phyloP scores from a whole-genome alignment of 208 protist species.

The Crithidia acanthocephali region DNA sequence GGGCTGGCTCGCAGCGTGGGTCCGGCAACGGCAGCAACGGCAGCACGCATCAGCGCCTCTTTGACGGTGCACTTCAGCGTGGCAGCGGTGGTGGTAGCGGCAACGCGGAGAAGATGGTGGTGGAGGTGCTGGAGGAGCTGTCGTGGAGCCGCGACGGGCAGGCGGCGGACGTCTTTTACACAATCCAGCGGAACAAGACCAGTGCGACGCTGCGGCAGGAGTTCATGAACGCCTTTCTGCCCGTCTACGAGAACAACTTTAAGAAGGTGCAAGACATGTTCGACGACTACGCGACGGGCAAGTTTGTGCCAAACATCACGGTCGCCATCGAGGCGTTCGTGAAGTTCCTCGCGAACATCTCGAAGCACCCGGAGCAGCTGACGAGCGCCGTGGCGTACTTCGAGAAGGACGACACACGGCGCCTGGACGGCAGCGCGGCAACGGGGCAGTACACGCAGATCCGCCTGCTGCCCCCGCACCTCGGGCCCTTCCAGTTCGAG shows the following conservation, averaged over 20 bases:
- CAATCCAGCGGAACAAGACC: conserved; percentile 62
- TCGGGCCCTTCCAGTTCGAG: conserved; percentile 81
- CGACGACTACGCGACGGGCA: conserved; percentile 74
- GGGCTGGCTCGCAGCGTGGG: conserved; percentile 12
- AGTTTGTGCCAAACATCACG: conserved; percentile 86
- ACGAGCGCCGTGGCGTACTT: conserved; percentile 49
- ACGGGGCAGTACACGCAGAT: conserved; percentile 65
- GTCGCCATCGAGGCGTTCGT: conserved; percentile 81
- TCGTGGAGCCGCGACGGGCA: conserved; percentile 71
- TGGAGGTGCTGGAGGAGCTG: conserved; percentile 77
- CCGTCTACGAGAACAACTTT: conserved; percentile 66
- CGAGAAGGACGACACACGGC: conserved; percentile 33
- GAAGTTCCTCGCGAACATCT: conserved; percentile 63
- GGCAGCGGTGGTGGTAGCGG: conserved; percentile 9
- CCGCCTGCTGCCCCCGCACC: conserved; percentile 66
- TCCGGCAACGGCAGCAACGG: conserved; percentile 18
- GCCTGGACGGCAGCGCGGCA: conserved; percentile 22
- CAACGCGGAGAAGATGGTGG: conserved; percentile 56
- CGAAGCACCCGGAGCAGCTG: conserved; percentile 37
- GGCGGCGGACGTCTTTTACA: conserved; percentile 82
- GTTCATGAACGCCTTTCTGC: conserved; percentile 79
- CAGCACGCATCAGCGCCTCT: conserved; percentile 21
- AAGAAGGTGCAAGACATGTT: conserved; percentile 58
- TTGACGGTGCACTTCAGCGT: neutral
- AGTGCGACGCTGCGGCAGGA: conserved; percentile 73